Evolutionary conservation across 306 rosid species (phyloP), one percentile per base, ranked within the genome.

Genomic region (Alnus rubra): DNA sequence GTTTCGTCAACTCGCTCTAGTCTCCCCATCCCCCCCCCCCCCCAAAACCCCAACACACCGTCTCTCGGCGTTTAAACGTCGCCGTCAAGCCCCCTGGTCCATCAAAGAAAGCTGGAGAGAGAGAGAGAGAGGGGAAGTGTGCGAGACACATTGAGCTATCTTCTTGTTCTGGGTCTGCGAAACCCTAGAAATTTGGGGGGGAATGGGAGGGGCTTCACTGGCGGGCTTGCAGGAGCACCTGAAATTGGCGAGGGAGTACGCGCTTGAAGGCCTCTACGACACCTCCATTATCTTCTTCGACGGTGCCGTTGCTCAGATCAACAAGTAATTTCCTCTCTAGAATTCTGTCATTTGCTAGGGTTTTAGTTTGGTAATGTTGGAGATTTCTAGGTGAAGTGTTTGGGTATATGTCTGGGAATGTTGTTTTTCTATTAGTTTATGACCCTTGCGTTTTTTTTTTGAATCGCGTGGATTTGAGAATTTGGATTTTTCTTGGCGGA

Each of bases 221-320:
- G 78, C 78, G 74, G 99, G 97, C 31, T 86, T 96, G 45, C 99
- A 92, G 82, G 99, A 96, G 44, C 99, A 96, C 83, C 87, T 93
- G 77, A 96, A 93, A 82, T 79, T 93, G 76, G 99, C 98, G n/a
- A 78, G 97, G 78, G 98, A 96, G 35, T 93, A 96, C 74, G 99
- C 98, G 69, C 83, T 89, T n/a, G 98, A 96, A 74, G 99, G 96
- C 30, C 84, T 93, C 69, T 96, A 96, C 72, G 99, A 96, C 73
- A 90, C 96, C 71, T 96, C 99, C 45, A 84, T 90, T 30, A 96
- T 96, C 92, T 93, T 96, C 88, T 96, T 96, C 78, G 98, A 96
- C 15, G 99, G 99, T 3, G 97, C 96, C 62, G 73, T 96, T 79
- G 93, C 99, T n/a, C 99, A 96, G 92, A 91, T 96, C 90, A 96